Evolutionary conservation across 768 basidiomycete species (phyloP).

Genomic region (Hemileccinum rubropunctum): DNA sequence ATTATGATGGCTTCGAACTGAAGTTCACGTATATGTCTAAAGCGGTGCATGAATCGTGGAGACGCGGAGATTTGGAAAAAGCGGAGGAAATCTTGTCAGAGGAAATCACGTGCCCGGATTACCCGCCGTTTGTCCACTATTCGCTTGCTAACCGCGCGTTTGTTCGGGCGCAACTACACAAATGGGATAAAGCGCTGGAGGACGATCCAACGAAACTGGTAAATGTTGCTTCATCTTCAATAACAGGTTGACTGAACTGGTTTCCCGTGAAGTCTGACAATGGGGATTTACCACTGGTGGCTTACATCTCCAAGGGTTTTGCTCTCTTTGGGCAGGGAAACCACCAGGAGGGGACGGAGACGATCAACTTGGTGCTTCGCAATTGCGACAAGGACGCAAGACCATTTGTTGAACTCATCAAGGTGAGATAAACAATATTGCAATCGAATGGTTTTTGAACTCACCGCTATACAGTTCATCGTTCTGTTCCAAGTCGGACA

Average conservation of each 20-base stretch:
- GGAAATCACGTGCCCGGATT: neutral
- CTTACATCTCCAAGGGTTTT: too few species aligned
- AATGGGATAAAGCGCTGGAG: constrained; percentile 4
- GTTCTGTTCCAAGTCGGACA: too few species aligned
- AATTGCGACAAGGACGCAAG: too few species aligned
- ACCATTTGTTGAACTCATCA: too few species aligned
- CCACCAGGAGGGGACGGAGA: too few species aligned
- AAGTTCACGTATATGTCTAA: constrained; percentile 7
- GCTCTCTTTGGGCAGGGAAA: too few species aligned
- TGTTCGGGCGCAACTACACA: neutral
- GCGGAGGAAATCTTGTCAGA: constrained; percentile 3
- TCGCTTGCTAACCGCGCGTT: constrained; percentile 4
- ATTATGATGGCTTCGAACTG: neutral
- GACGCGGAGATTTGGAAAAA: neutral
- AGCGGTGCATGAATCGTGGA: constrained; percentile 2
- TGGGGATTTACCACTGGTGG: too few species aligned
- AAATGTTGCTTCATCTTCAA: neutral
- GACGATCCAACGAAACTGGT: neutral
- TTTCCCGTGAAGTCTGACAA: neutral
- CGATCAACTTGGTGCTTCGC: too few species aligned
- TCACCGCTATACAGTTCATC: too few species aligned
- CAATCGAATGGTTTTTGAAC: too few species aligned
- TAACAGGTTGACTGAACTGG: too few species aligned
- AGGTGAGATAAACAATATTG: too few species aligned
- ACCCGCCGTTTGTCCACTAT: neutral